Evolutionary conservation across 306 rosid genomes (phyloP).

Genomic region (Rosa rugosa): DNA sequence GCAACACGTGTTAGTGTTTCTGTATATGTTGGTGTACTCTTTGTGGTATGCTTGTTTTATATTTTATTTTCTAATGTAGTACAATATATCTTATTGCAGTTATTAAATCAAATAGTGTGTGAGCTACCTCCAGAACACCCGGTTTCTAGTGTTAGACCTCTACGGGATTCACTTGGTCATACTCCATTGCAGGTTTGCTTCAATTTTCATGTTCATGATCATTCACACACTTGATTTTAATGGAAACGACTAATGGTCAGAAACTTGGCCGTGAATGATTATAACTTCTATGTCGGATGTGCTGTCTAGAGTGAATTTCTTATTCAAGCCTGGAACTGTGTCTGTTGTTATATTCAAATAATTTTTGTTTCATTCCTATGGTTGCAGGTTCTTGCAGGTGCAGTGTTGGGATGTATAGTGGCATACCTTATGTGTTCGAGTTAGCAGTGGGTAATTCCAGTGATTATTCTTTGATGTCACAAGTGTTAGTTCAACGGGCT

Average conservation of each 20-base stretch:
- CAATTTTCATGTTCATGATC: background rate
- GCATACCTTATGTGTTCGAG: conserved; percentile 37
- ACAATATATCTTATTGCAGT: conserved; percentile 26
- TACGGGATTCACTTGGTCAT: conserved; percentile 56
- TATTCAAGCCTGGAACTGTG: background rate
- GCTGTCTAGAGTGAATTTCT: background rate
- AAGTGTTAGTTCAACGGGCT: background rate
- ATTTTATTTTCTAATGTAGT: background rate
- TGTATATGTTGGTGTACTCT: background rate
- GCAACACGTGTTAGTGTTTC: background rate
- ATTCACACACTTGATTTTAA: background rate
- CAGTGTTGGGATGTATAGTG: conserved; percentile 42
- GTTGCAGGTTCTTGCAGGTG: conserved; percentile 53
- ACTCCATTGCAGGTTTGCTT: conserved; percentile 45
- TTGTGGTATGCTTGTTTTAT: background rate
- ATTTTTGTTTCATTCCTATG: background rate
- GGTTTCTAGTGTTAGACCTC: conserved; percentile 46
- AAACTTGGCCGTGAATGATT: background rate
- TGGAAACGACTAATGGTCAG: background rate
- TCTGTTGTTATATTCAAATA: background rate
- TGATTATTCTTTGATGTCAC: background rate
- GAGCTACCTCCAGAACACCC: conserved; percentile 58
- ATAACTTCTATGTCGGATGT: background rate
- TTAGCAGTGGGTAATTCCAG: conserved; percentile 6
- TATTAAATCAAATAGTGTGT: conserved; percentile 49